Conservation (phyloP, 306 rosid genomes). For the Quercus wislizeni region DNA sequence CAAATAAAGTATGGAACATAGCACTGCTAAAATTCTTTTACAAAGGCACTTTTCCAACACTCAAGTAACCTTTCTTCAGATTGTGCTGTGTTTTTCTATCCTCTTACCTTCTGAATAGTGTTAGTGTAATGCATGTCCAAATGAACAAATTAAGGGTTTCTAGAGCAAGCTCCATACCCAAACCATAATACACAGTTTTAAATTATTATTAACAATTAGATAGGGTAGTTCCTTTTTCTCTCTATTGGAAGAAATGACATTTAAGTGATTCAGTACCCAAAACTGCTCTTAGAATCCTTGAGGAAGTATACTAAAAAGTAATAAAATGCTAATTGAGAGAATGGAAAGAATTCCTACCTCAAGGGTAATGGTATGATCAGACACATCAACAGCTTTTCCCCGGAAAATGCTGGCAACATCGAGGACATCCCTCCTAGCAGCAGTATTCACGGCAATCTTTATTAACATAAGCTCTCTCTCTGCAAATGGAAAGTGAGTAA, state of each 20-base stretch:
- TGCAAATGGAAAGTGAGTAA: constrained; percentile 48
- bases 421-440: constrained; percentile 59
- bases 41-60: not conserved
- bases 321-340: not conserved
- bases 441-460: constrained; percentile 50
- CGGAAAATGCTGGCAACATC: constrained; percentile 61
- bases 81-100: not conserved
- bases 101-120: not conserved
- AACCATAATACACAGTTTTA: not conserved
- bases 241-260: not conserved
- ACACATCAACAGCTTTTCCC: constrained; percentile 60
- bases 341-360: constrained; percentile 32
- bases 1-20: not conserved
- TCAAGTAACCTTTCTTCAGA: not conserved
- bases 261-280: not conserved
- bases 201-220: no score
- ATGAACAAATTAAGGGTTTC: not conserved
- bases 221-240: not conserved
- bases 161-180: not conserved
- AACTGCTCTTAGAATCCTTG: not conserved
- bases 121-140: not conserved
- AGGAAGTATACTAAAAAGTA: not conserved
- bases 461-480: constrained; percentile 61
- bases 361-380: constrained; percentile 61
- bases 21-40: not conserved